Percentiles rank a stretch among this genome's conserved stretches.
Conservation (phyloP, 176 grass and related monocot genomes). For the Tuctoria greenei region DNA sequence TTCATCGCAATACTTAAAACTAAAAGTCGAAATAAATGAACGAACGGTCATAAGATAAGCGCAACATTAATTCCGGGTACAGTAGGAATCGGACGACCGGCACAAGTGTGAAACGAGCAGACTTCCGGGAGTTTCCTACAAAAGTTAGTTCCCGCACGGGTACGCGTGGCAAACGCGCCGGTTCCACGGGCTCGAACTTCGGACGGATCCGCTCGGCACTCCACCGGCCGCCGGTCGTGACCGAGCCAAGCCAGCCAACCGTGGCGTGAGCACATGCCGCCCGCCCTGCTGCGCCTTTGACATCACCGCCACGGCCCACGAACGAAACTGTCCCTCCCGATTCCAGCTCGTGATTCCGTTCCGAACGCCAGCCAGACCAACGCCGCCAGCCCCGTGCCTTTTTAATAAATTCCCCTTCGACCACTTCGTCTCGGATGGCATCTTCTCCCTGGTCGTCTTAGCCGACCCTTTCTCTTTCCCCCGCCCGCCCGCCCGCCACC, state of each 20-base stretch:
- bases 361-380: not conserved
- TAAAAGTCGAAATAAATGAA: not conserved
- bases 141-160: not conserved
- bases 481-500: not conserved
- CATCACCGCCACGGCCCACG: slow-evolving; percentile 1
- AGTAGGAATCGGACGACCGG: not conserved
- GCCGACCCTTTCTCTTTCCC: not conserved
- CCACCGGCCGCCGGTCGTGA: not conserved
- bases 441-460: slow-evolving; percentile 2
- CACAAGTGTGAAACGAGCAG: not conserved
- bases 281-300: too few relatives aligned
- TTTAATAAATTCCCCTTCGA: slow-evolving; percentile 39
- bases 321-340: too few relatives aligned
- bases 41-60: not conserved
- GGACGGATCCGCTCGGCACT: not conserved
- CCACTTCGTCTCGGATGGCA: slow-evolving; percentile 43
- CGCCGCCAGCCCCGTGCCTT: slow-evolving; percentile 22
- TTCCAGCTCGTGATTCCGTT: not conserved
- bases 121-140: accelerated
- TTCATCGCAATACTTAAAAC: not conserved
- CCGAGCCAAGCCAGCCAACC: slow-evolving; percentile 7
- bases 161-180: slow-evolving; percentile 35
- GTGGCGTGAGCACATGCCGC: slow-evolving; percentile 40
- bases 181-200: not conserved
- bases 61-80: not conserved